Conservation (phyloP, 768 basidiomycete species). For the Cyclocybe cylindracea region DNA sequence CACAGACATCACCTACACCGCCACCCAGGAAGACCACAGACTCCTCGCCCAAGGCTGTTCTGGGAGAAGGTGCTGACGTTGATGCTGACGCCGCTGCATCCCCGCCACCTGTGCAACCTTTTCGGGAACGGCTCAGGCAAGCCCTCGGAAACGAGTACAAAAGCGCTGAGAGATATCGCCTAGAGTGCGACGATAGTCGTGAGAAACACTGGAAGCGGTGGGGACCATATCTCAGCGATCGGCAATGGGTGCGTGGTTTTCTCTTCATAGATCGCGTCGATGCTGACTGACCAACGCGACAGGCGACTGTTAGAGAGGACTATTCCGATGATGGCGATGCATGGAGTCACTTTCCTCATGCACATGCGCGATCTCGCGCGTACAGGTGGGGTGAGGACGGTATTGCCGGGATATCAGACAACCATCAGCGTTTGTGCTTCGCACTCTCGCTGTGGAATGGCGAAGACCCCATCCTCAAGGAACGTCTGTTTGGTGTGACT, state of each 20-base stretch:
- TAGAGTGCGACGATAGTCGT: constrained; percentile 79
- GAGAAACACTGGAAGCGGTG: constrained; percentile 97
- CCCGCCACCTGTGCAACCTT: constrained; percentile 29
- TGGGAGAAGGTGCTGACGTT: constrained; percentile 15
- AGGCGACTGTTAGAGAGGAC: constrained; percentile 99
- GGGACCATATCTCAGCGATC: constrained; percentile 96
- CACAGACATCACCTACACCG: constrained; percentile 35
- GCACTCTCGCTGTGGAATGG: constrained; percentile 94
- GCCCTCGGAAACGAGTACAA: constrained; percentile 71
- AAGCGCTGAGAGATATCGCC: constrained; percentile 80
- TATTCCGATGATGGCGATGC: constrained; percentile 97
- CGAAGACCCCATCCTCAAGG: constrained; percentile 92
- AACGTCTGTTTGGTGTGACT: constrained; percentile 94
- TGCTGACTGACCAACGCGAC: constrained; percentile 14
- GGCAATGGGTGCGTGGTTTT: constrained; percentile 85
- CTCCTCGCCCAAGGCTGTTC: constrained; percentile 28
- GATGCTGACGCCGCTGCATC: constrained; percentile 13
- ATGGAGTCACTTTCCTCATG: constrained; percentile 94
- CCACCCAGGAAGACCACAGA: constrained; percentile 50
- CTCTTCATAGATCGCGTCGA: neutral
- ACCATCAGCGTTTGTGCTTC: constrained; percentile 93
- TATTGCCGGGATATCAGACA: constrained; percentile 95
- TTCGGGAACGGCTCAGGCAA: constrained; percentile 67
- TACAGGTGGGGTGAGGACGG: constrained; percentile 99
- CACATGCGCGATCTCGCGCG: constrained; percentile 88